Base-by-base conservation (phyloP, 208 protist genomes). In the Leishmania mexicana region DNA sequence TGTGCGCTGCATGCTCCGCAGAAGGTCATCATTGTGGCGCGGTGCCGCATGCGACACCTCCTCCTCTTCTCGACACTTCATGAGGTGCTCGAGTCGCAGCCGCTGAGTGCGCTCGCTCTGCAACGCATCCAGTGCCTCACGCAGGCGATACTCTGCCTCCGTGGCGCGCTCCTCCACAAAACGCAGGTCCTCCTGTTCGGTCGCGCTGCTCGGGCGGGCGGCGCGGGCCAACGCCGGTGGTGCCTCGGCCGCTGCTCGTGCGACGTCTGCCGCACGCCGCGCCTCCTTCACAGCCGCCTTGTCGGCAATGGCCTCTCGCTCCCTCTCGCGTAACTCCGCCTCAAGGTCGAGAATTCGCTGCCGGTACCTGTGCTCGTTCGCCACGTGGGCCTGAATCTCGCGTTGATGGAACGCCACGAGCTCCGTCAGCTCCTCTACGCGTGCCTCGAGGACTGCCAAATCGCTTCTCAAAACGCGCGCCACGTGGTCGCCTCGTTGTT, bases 341-440 rank as follows among this genome's bases (percentile, higher is more conserved):
- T 94, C 90, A 24, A 96, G 71, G 42, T 87, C 78, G 2, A 91
- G 53, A 75, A 96, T 89, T 51, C 91, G 87, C 76, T 85, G 76
- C 7, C 91, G 89, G 54, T 96, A 96, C 51, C 71, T 51, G 62
- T 75, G 75, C 75, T 96, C 93, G 68, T 84, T 87, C 35, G 81
- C 67, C 1, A 89, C 88, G 81, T 91, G 83, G 24, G 79, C 83
- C 24, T 86, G 79, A 24, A 94, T 91, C 57, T 95, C 91, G 3
- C 70, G 54, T 68, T 96, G 93, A 64, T 95, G 91, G 45, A 86
- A 83, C 47, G 80, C 58, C 0, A 92, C 82, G 57, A 92, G 81
- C 49, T 90, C 86, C 19, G 87, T 72, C 42, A 92, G 73, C 77
- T 86, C 85, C 10, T 51, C 19, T 21, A 87, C 81, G 21, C 87